phyloP scores from a whole-genome alignment of 176 grass and related monocot species.

The Otatea glauca region DNA sequence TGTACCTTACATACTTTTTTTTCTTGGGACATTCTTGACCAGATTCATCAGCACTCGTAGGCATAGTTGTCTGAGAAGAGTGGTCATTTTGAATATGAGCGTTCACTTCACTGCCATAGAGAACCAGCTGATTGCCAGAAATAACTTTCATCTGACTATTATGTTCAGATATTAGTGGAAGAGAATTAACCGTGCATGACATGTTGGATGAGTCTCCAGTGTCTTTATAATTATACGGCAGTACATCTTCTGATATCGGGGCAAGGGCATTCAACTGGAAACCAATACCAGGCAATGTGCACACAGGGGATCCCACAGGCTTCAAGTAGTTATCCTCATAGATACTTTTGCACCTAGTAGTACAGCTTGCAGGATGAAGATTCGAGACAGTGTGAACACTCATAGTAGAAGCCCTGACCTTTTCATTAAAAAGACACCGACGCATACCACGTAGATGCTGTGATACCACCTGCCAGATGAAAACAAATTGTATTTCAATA shows the following conservation, averaged over 20 bases:
- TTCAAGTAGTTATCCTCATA: conserved; percentile 51
- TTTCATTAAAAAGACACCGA: conserved; percentile 89
- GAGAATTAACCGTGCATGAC: conserved; percentile 35
- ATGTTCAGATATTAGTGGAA: conserved; percentile 38
- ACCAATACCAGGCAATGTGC: conserved; percentile 81
- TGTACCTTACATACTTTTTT: conserved; percentile 63
- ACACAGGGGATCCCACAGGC: conserved; percentile 56
- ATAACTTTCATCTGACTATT: conserved; percentile 15
- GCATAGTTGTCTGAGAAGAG: conserved; percentile 28
- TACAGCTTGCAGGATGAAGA: conserved; percentile 44
- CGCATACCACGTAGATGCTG: conserved; percentile 71
- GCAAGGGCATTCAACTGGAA: conserved; percentile 93
- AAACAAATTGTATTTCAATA: conserved; percentile 21
- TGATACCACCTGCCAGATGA: conserved; percentile 56
- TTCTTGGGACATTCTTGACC: conserved; percentile 81
- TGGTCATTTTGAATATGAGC: conserved; percentile 42
- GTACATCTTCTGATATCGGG: conserved; percentile 56
- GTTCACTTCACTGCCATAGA: neutral
- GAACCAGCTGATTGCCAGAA: neutral
- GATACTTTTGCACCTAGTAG: conserved; percentile 59
- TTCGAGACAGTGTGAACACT: conserved; percentile 3
- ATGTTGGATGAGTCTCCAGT: conserved; percentile 27
- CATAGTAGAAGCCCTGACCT: conserved; percentile 40
- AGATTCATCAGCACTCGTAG: conserved; percentile 22
- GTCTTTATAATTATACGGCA: conserved; percentile 46